These are phyloP conservation scores for Ogataea polymorpha DNA, from an alignment of 805 yeast genomes.

Conservation along the genomic window DNA sequence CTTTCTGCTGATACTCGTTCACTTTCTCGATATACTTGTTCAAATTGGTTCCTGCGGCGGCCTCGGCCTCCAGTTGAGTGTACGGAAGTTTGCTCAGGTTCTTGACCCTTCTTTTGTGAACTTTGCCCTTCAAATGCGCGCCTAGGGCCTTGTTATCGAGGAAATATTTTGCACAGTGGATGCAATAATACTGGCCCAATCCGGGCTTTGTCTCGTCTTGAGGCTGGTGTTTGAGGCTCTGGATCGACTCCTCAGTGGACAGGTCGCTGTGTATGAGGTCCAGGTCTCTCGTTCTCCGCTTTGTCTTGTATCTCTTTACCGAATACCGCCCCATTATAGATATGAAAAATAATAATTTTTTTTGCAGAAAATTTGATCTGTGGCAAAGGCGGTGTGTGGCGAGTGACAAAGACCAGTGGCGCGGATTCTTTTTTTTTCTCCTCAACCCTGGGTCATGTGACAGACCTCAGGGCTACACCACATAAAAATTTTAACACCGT, in stretches of 20 bases:
- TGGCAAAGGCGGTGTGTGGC: background rate
- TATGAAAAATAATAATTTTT: background rate
- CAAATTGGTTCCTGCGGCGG: constrained; percentile 81
- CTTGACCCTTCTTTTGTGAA: constrained; percentile 84
- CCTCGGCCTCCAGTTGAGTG: constrained; percentile 83
- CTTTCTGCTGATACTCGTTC: constrained; percentile 51
- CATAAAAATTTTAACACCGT: constrained; percentile 6
- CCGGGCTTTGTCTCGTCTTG: constrained; percentile 91
- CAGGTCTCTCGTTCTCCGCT: constrained; percentile 78
- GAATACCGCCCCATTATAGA: constrained; percentile 78
- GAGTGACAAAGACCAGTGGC: background rate
- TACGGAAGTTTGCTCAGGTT: constrained; percentile 77
- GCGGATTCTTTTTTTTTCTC: background rate
- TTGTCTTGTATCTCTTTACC: constrained; percentile 83
- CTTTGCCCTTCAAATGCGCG: constrained; percentile 70
- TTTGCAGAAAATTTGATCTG: constrained; percentile 2
- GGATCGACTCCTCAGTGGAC: constrained; percentile 58
- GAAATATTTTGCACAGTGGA: constrained; percentile 90
- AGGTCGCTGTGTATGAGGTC: constrained; percentile 82
- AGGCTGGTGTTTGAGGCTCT: constrained; percentile 71
- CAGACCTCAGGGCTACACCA: constrained; percentile 1
- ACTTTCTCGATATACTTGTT: constrained; percentile 62
- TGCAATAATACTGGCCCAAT: constrained; percentile 88
- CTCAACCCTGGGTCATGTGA: constrained; percentile 3
- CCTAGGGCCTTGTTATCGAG: constrained; percentile 73